phyloP scores from a whole-genome alignment of 805 yeast genomes.

The Yarrowia alimentaria region DNA sequence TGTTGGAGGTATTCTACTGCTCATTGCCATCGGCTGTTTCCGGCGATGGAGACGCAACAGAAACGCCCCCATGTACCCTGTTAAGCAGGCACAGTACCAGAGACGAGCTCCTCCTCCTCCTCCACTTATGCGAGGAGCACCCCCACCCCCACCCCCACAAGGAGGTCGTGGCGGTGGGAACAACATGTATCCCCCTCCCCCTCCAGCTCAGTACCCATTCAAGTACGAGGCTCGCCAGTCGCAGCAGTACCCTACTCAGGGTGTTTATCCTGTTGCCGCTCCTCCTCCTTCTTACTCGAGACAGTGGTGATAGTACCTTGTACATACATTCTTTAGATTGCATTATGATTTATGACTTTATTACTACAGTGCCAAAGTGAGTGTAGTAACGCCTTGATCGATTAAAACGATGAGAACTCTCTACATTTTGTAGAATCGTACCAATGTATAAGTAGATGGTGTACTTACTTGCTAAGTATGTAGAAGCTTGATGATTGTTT shows the following conservation, averaged over 20 bases:
- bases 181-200: constrained; percentile 19
- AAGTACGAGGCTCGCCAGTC: constrained; percentile 18
- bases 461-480: too few relatives aligned
- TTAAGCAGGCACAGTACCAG: not conserved
- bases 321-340: constrained; percentile 26
- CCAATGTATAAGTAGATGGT: too few relatives aligned
- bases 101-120: constrained; percentile 20
- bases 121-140: not conserved
- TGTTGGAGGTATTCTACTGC: constrained; percentile 31
- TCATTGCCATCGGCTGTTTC: constrained; percentile 4
- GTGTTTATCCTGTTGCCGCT: constrained; percentile 17
- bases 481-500: too few relatives aligned
- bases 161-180: constrained; percentile 3
- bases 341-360: too few relatives aligned
- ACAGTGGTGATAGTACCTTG: constrained; percentile 22
- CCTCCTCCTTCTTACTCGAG: constrained; percentile 22
- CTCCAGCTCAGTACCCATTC: constrained; percentile 19
- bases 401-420: too few relatives aligned
- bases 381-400: too few relatives aligned
- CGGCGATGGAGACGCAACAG: constrained; percentile 18
- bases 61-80: not conserved
- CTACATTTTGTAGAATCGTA: too few relatives aligned
- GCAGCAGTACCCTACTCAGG: constrained; percentile 12
- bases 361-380: too few relatives aligned
- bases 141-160: constrained; percentile 11